Evolutionary conservation across 352 stramenopile species (phyloP).

Genomic region (Phytopythium vexans): DNA sequence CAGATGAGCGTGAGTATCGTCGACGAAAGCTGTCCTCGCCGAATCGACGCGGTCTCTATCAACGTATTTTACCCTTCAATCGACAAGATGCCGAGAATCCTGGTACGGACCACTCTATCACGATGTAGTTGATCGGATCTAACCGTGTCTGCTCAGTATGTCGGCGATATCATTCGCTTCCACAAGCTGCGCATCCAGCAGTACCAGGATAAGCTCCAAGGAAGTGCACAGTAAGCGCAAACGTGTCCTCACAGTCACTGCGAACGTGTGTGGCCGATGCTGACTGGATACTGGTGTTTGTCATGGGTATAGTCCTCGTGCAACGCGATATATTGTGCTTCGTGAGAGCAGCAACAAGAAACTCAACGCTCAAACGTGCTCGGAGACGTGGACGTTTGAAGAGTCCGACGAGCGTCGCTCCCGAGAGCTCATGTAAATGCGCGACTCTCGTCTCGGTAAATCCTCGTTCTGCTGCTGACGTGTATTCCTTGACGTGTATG

Average conservation of each 20-base stretch:
- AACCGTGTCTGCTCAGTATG: slow-evolving; percentile 28
- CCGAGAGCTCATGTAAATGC: slow-evolving; percentile 34
- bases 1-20: slow-evolving; percentile 73
- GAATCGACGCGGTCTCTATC: slow-evolving; percentile 51
- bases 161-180: slow-evolving; percentile 78
- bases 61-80: slow-evolving; percentile 67
- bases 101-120: slow-evolving; percentile 25
- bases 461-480: slow-evolving; percentile 3
- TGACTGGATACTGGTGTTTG: background rate
- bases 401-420: slow-evolving; percentile 41
- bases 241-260: background rate
- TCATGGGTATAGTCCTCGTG: slow-evolving; percentile 17
- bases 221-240: slow-evolving; percentile 39
- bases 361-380: slow-evolving; percentile 47
- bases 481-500: background rate
- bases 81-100: slow-evolving; percentile 53
- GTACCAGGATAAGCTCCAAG: slow-evolving; percentile 55
- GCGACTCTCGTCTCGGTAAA: background rate
- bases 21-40: slow-evolving; percentile 55
- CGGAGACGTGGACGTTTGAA: slow-evolving; percentile 61
- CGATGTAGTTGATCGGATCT: background rate
- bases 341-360: slow-evolving; percentile 22
- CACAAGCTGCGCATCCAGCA: slow-evolving; percentile 71
- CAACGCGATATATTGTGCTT: slow-evolving; percentile 60
- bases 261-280: background rate